These are phyloP conservation scores for Solanum bulbocastanum DNA, from an alignment of 257 asterid species.

Conservation along the genomic window DNA sequence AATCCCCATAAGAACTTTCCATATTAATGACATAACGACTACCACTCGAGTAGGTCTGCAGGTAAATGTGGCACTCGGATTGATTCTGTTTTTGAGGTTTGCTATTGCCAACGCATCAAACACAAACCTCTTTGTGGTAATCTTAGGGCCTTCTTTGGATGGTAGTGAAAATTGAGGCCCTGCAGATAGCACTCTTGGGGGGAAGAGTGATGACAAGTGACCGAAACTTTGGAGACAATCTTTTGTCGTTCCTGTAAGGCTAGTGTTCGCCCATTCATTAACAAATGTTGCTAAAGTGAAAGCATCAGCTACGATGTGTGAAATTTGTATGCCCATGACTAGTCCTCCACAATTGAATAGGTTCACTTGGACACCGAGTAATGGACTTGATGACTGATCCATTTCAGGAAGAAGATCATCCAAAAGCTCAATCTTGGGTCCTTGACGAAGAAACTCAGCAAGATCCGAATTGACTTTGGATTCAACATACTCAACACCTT, in stretches of 20 bases:
- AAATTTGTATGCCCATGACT: slow-evolving; percentile 7
- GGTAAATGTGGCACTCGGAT: neutral
- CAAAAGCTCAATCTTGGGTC: neutral
- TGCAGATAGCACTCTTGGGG: neutral
- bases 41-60: neutral
- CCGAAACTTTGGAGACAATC: neutral
- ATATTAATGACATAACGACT: slow-evolving; percentile 5
- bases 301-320: slow-evolving; percentile 12
- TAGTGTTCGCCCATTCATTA: slow-evolving; percentile 13
- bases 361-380: slow-evolving; percentile 5
- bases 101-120: no score
- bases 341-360: slow-evolving; percentile 19
- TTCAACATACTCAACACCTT: neutral
- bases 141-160: neutral
- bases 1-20: neutral
- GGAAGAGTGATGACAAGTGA: neutral
- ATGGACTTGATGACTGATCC: neutral
- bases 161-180: neutral
- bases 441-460: neutral
- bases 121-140: neutral
- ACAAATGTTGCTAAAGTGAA: slow-evolving; percentile 9
- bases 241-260: neutral
- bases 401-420: slow-evolving; percentile 5
- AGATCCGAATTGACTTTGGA: neutral
- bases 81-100: no score